These are phyloP conservation scores for Ambrosia artemisiifolia DNA, from an alignment of 129 eudicot species.

Conservation along the genomic window DNA sequence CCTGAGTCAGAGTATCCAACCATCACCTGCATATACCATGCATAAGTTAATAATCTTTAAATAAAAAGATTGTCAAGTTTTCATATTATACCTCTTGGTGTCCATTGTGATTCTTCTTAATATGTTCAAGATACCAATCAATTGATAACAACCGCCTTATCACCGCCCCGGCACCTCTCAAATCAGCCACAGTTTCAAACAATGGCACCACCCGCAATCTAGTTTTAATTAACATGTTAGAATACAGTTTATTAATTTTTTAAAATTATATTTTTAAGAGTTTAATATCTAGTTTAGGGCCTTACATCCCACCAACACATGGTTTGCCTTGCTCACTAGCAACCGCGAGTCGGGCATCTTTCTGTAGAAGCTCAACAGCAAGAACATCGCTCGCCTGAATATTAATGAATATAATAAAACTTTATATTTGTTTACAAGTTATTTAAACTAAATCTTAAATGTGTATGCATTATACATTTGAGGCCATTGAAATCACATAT, in stretches of 20 bases:
- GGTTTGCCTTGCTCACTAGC: conserved; percentile 72
- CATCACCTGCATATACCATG: conserved; percentile 57
- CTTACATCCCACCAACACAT: conserved; percentile 79
- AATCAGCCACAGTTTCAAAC: conserved; percentile 88
- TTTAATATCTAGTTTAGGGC: conserved; percentile 7
- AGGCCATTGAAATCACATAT: conserved; percentile 96
- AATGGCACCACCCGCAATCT: conserved; percentile 90
- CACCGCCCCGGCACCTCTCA: conserved; percentile 89
- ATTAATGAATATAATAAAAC: neutral
- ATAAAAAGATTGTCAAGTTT: neutral
- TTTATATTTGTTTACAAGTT: neutral
- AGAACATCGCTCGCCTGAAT: conserved; percentile 96
- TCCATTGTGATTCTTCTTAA: conserved; percentile 76
- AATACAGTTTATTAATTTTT: neutral
- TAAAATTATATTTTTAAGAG: neutral
- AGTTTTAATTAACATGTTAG: conserved; percentile 16
- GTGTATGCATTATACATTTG: conserved; percentile 52
- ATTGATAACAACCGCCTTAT: conserved; percentile 63
- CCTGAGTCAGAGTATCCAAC: conserved; percentile 98
- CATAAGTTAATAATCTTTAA: neutral
- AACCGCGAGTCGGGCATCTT: conserved; percentile 75
- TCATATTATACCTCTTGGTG: conserved; percentile 64
- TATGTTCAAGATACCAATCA: conserved; percentile 81
- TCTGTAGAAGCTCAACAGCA: conserved; percentile 94
- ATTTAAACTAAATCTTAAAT: neutral